Conservation (phyloP, 164 flowering plant genomes). For the Malania oleifera region DNA sequence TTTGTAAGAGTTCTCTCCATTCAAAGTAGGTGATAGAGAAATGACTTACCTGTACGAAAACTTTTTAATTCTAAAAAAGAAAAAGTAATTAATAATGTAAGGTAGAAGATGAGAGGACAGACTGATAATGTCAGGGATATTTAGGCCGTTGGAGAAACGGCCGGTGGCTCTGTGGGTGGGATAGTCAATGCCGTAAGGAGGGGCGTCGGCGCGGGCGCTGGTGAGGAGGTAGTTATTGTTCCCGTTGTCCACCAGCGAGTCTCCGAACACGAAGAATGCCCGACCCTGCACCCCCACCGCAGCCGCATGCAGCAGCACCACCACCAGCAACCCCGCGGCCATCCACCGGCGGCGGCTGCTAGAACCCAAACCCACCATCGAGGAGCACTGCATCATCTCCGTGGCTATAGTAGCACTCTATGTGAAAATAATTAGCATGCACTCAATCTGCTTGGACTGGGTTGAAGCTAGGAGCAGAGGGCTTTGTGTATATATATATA, state of each 20-base stretch:
- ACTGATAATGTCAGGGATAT: constrained; percentile 45
- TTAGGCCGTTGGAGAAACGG: constrained; percentile 43
- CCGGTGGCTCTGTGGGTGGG: constrained; percentile 37
- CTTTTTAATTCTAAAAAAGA: not conserved
- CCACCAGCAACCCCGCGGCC: not conserved
- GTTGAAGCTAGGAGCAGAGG: too few species aligned
- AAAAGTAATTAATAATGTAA: not conserved
- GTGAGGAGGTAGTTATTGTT: constrained; percentile 41
- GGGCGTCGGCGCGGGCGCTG: constrained; percentile 38
- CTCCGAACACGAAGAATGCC: constrained; percentile 44
- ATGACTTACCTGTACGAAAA: too few species aligned
- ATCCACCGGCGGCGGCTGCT: too few species aligned
- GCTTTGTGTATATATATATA: too few species aligned
- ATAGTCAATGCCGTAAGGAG: constrained; percentile 40
- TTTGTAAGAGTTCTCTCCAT: too few species aligned
- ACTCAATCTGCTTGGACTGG: too few species aligned
- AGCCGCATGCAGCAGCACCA: too few species aligned
- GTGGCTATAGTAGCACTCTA: too few species aligned
- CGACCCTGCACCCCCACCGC: constrained; percentile 18
- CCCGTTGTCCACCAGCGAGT: constrained; percentile 43
- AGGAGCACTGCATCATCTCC: too few species aligned
- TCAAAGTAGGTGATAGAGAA: too few species aligned
- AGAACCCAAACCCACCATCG: too few species aligned
- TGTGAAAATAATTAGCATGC: too few species aligned
- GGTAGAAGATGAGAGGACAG: not conserved